Evolutionary conservation across 371 early-diverging fungal species (phyloP).

Genomic region (Gilbertella persicaria): DNA sequence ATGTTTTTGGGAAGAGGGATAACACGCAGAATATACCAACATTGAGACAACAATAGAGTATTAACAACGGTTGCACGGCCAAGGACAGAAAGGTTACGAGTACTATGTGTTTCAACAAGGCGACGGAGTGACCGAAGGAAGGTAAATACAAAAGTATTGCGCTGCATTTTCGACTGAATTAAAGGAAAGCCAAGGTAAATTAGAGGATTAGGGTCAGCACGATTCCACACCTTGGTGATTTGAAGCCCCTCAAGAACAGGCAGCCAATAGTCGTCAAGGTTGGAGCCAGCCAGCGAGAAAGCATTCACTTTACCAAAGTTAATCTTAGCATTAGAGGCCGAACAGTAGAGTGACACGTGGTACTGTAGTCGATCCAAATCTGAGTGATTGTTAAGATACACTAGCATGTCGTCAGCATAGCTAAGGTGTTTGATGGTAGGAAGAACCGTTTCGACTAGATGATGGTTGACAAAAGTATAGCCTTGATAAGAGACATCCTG

Average conservation of each 20-base stretch:
- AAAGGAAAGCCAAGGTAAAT: neutral
- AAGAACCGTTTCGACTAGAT: neutral
- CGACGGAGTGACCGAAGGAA: neutral
- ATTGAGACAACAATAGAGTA: constrained; percentile 5
- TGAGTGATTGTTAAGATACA: neutral
- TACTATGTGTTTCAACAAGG: neutral
- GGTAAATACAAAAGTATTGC: neutral
- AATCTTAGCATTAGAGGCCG: constrained; percentile 8
- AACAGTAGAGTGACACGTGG: neutral
- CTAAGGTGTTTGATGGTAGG: constrained; percentile 5
- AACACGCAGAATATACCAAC: constrained; percentile 17
- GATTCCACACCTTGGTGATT: neutral
- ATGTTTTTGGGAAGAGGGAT: neutral
- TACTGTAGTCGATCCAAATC: neutral
- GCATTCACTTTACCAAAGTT: constrained; percentile 1
- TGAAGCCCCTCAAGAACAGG: neutral
- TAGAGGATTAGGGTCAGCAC: neutral
- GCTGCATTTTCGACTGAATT: neutral
- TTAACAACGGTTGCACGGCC: constrained; percentile 16
- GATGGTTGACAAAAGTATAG: neutral
- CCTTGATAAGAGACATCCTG: neutral
- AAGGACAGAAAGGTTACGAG: constrained; percentile 7
- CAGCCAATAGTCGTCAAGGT: neutral
- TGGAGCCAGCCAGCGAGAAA: neutral
- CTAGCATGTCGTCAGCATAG: constrained; percentile 11